phyloP scores from a whole-genome alignment of 2,329 filamentous ascomycete genomes.

The Nemania sp. region DNA sequence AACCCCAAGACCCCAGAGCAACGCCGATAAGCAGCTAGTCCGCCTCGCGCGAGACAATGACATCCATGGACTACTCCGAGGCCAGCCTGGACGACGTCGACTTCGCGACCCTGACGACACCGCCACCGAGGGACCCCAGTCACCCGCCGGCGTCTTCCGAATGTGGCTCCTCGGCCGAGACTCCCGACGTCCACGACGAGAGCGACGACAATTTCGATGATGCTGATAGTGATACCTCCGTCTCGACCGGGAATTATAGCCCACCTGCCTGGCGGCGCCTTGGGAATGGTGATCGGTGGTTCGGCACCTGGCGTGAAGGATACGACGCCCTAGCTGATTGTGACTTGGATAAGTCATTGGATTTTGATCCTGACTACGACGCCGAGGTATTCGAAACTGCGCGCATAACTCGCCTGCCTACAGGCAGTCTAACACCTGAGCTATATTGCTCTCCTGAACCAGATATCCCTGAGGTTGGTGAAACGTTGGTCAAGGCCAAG shows the following conservation, averaged over 20 bases:
- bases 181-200: slow-evolving; percentile 54
- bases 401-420: slow-evolving; percentile 66
- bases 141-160: slow-evolving; percentile 59
- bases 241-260: slow-evolving; percentile 68
- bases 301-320: slow-evolving; percentile 70
- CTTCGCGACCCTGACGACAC: slow-evolving; percentile 57
- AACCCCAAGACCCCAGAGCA: slow-evolving; percentile 16
- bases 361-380: slow-evolving; percentile 44
- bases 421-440: slow-evolving; percentile 67
- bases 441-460: slow-evolving; percentile 64
- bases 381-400: slow-evolving; percentile 61
- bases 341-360: slow-evolving; percentile 51
- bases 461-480: slow-evolving; percentile 51
- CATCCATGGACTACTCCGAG: slow-evolving; percentile 55
- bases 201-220: slow-evolving; percentile 58
- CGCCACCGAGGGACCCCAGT: slow-evolving; percentile 53
- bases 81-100: slow-evolving; percentile 68
- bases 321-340: slow-evolving; percentile 66
- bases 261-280: slow-evolving; percentile 72
- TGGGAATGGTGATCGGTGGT: slow-evolving; percentile 69
- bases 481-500: slow-evolving; percentile 56
- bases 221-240: slow-evolving; percentile 41
- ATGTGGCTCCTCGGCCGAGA: slow-evolving; percentile 56
- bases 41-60: slow-evolving; percentile 41
- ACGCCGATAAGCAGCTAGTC: slow-evolving; percentile 34